A percentile compares a stretch with the other conserved stretches of the same genome.
Evolutionary conservation across 139 green algal species (phyloP).

Genomic region (Yamagishiella unicocca): DNA sequence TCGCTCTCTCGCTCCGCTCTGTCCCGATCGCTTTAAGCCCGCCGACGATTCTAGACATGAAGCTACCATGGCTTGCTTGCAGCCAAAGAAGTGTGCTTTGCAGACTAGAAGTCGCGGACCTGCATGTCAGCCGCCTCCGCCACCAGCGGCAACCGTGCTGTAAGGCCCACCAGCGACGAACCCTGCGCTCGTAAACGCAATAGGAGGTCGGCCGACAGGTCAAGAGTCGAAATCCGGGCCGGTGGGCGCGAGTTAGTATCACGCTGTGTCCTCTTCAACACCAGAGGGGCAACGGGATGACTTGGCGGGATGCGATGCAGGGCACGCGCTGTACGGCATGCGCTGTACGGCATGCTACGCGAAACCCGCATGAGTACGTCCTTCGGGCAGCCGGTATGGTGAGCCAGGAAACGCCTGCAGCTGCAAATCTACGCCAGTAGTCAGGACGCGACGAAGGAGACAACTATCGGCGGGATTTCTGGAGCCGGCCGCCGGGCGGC

Average conservation of each 20-base stretch:
- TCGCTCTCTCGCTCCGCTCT: no score
- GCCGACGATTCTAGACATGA: no score
- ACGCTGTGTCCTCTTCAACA: not conserved
- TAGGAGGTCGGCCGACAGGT: not conserved
- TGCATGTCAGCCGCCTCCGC: constrained; percentile 85
- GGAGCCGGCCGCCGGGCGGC: no score
- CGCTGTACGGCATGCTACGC: not conserved
- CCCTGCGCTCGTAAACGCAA: constrained; percentile 56
- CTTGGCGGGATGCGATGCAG: not conserved
- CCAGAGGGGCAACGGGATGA: not conserved
- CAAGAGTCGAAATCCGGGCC: no score
- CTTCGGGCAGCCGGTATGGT: no score
- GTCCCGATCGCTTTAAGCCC: no score
- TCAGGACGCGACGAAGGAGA: no score
- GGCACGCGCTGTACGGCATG: not conserved
- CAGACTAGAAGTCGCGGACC: constrained; percentile 48
- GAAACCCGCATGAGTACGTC: not conserved
- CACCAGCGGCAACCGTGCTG: constrained; percentile 81
- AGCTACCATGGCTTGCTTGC: no score
- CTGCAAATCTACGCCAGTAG: no score
- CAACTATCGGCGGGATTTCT: no score
- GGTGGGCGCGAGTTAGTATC: not conserved
- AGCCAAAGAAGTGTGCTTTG: no score
- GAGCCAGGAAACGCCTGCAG: no score
- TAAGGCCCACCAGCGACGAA: constrained; percentile 76